Conservation (phyloP, 228 moss, liverwort and hornwort genomes). For the Sphagnum magellanicum region DNA sequence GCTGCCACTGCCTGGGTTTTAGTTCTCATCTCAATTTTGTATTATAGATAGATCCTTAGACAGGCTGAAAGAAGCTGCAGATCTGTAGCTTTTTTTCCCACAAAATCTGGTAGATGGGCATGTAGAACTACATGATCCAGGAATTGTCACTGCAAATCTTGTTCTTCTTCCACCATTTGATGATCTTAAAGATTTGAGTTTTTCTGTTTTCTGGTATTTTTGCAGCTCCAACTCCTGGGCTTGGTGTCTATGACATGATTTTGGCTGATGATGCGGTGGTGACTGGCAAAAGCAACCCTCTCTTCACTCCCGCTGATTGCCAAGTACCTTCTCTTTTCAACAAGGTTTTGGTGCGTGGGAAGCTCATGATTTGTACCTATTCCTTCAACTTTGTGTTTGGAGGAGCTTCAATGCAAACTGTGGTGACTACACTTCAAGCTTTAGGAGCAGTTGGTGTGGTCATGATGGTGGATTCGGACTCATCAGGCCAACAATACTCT, state of each 20-base stretch:
- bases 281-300: conserved; percentile 17
- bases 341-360: conserved; percentile 15
- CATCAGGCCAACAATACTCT: conserved; percentile 67
- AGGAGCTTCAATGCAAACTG: conserved; percentile 57
- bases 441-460: conserved; percentile 66
- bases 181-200: no score
- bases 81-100: no score
- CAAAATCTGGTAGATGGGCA: no score
- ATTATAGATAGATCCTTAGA: neutral
- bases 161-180: no score
- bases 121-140: no score
- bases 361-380: conserved; percentile 37
- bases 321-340: conserved; percentile 27
- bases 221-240: conserved; percentile 37
- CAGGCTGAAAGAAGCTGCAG: neutral
- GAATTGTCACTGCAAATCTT: no score
- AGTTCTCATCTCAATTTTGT: neutral
- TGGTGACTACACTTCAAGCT: conserved; percentile 40
- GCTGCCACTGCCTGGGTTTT: neutral
- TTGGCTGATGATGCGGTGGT: conserved; percentile 25
- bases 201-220: neutral
- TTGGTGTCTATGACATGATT: conserved; percentile 19
- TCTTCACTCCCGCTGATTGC: conserved; percentile 29
- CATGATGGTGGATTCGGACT: conserved; percentile 71
- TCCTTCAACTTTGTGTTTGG: conserved; percentile 82